Evolutionary conservation across 78 protist genomes (phyloP).

Genomic region (Dictyostelium capitatum): DNA sequence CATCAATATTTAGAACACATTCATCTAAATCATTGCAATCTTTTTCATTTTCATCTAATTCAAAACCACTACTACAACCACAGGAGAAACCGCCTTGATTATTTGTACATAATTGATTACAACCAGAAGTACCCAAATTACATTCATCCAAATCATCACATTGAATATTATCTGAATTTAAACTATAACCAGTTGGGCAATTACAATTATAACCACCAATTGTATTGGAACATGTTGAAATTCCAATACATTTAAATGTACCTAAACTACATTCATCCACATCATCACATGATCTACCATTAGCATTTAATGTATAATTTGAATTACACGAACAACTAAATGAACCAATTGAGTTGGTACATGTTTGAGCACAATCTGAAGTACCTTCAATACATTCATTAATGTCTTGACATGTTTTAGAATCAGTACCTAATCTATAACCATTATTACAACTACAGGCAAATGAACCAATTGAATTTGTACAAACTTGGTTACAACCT

Average conservation of each 20-base stretch:
- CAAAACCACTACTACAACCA: neutral
- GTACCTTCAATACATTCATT: neutral
- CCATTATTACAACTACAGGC: neutral
- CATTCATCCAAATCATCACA: slow-evolving; percentile 20
- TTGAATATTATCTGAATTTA: too few species aligned
- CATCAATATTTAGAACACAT: neutral
- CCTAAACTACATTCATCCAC: neutral
- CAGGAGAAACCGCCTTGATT: neutral
- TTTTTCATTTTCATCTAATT: neutral
- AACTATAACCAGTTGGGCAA: neutral
- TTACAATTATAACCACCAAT: neutral
- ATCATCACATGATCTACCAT: neutral
- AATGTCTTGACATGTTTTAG: neutral
- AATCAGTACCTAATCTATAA: neutral
- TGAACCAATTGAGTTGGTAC: neutral
- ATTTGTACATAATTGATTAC: neutral
- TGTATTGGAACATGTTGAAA: neutral
- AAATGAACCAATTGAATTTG: neutral
- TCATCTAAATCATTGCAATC: neutral
- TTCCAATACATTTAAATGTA: too few species aligned
- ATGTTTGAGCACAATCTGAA: neutral
- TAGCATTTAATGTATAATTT: neutral
- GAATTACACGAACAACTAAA: neutral
- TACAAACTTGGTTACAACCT: neutral
- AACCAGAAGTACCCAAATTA: neutral